Base-by-base conservation (phyloP, 257 asterid genomes). In the Osmanthus fragrans region DNA sequence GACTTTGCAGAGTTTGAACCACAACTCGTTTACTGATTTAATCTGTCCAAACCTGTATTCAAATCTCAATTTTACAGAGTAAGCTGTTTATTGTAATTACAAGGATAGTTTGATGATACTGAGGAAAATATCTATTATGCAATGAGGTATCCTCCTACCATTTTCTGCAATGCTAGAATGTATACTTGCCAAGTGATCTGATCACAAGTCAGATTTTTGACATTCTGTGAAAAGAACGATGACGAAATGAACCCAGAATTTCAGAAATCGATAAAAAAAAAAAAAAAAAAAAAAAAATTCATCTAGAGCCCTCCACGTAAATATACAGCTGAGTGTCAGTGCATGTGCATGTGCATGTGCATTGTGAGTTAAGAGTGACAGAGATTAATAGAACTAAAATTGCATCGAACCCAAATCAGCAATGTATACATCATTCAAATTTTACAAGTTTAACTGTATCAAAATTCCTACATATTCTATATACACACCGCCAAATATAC, bases 1-100 rank as follows among this genome's bases (percentile, higher is more conserved):
- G 99, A 96, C 83, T 74, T 91, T 29, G 92, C 98, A 11, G 98
- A 96, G 85, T 90, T 90, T 69, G 99, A 90, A 25, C 97, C 99
- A 29, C 91, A 84, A 76, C 88, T 92, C 42, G 93, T 87, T 67
- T 93, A 93, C 83, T 93, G 83, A 67, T 74, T 82, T 71, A 33
- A 13, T 51, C 18, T 0, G 15, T 13, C 33, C 15, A 47, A 78
- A 19, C 73, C 65, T 45, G 54, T 45, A 13, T 71, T 8, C 29
- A 56, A 19, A 29, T 36, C 64, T 54, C 64, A 54, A 16, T 12
- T 74, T 39, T 60, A 40, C 30, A 32, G 54, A 30, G 51, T 42
- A 73, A 4, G 16, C 10, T 73, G 70, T 73, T 73, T 39, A 54
- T 56, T 13, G 69, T 15, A 49, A 49, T 25, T 72, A 72, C 11